Conservation (phyloP, 192 early-diverging fungal genomes). For the Linnemannia schmuckeri region DNA sequence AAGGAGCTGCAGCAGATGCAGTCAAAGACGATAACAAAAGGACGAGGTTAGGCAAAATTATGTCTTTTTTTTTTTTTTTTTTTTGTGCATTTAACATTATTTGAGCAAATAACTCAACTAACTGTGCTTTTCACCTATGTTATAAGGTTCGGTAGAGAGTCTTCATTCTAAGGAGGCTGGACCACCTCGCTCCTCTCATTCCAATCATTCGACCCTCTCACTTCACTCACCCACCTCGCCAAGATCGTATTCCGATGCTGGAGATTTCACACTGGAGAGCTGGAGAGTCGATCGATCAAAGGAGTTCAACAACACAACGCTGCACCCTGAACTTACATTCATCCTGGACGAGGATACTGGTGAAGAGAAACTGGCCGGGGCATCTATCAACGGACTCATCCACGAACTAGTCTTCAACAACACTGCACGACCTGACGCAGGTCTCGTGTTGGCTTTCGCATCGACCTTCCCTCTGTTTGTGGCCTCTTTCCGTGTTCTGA, state of each 20-base stretch:
- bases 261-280: slow-evolving; percentile 19
- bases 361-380: slow-evolving; percentile 15
- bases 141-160: slow-evolving; percentile 32
- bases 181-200: slow-evolving; percentile 10
- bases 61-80: no score
- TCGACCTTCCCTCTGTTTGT: slow-evolving; percentile 59
- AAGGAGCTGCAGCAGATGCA: slow-evolving; percentile 28
- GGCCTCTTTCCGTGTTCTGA: slow-evolving; percentile 30
- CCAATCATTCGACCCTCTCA: slow-evolving; percentile 24
- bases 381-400: slow-evolving; percentile 58
- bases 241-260: slow-evolving; percentile 6
- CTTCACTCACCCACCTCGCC: slow-evolving; percentile 36
- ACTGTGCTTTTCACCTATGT: neutral
- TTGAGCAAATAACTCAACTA: neutral
- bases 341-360: slow-evolving; percentile 8
- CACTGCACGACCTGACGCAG: neutral
- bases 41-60: slow-evolving; percentile 18
- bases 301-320: slow-evolving; percentile 30
- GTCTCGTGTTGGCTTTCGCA: slow-evolving; percentile 55
- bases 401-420: slow-evolving; percentile 72
- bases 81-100: neutral
- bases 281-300: slow-evolving; percentile 26
- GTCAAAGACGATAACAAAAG: slow-evolving; percentile 17
- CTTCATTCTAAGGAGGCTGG: slow-evolving; percentile 21
- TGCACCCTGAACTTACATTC: slow-evolving; percentile 67